phyloP scores from a whole-genome alignment of 345 rosid species.

The Camelina hispida region DNA sequence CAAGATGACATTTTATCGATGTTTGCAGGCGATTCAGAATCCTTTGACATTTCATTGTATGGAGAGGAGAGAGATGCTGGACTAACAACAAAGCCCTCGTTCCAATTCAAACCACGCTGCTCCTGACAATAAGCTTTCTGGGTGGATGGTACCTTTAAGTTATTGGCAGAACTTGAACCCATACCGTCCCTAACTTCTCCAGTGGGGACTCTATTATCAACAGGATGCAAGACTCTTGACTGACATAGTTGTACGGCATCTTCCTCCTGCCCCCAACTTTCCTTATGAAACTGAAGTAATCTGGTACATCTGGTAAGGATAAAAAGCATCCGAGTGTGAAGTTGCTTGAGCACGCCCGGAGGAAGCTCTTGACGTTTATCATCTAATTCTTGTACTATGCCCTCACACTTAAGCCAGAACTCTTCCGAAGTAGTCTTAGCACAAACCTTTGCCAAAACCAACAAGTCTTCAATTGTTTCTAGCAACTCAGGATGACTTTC shows the following conservation, averaged over 20 bases:
- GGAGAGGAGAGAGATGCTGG: constrained; percentile 50
- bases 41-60: constrained; percentile 45
- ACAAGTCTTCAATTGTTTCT: constrained; percentile 80
- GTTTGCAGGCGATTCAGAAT: constrained; percentile 60
- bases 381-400: constrained; percentile 92
- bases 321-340: constrained; percentile 86
- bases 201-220: constrained; percentile 61
- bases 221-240: constrained; percentile 67
- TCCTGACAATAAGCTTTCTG: constrained; percentile 93
- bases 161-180: constrained; percentile 61
- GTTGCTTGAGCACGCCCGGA: constrained; percentile 76
- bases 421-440: constrained; percentile 71
- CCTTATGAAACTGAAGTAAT: constrained; percentile 94
- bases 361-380: constrained; percentile 94
- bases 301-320: constrained; percentile 93
- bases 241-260: constrained; percentile 65
- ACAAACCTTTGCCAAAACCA: constrained; percentile 83
- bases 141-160: constrained; percentile 53
- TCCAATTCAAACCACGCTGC: constrained; percentile 75
- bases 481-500: constrained; percentile 84
- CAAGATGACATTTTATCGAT: constrained; percentile 81
- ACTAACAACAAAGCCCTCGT: constrained; percentile 52
- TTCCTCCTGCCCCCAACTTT: constrained; percentile 78
- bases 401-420: constrained; percentile 95
- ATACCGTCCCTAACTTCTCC: constrained; percentile 41